These are phyloP conservation scores for Phylloporus scabripes DNA, from an alignment of 768 basidiomycete species.

Conservation along the genomic window DNA sequence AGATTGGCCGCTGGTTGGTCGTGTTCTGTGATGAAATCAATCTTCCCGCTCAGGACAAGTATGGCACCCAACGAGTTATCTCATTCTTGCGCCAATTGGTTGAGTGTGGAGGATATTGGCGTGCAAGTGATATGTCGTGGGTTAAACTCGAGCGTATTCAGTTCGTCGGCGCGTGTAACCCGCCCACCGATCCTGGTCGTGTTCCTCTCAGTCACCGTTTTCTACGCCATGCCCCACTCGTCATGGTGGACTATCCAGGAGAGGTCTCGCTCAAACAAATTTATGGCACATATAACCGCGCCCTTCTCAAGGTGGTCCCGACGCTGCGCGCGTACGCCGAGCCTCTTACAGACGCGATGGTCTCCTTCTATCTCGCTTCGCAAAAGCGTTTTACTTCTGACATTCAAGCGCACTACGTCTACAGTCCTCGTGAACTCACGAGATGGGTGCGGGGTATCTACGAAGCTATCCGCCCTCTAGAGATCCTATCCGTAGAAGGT, in stretches of 20 bases:
- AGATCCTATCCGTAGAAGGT: slow-evolving; percentile 90
- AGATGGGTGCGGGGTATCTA: slow-evolving; percentile 97
- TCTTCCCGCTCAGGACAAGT: slow-evolving; percentile 92
- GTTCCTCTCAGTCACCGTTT: slow-evolving; percentile 98
- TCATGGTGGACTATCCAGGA: slow-evolving; percentile 99
- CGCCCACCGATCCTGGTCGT: slow-evolving; percentile 97
- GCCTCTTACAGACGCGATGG: slow-evolving; percentile 97
- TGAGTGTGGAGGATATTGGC: slow-evolving; percentile 92
- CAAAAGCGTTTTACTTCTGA: slow-evolving; percentile 95
- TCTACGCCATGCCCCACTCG: slow-evolving; percentile 91
- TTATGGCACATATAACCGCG: slow-evolving; percentile 96
- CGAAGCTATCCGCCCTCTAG: slow-evolving; percentile 91
- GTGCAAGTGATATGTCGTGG: slow-evolving; percentile 92
- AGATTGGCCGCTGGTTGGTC: slow-evolving; percentile 97
- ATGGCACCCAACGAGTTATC: slow-evolving; percentile 97
- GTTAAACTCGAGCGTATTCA: slow-evolving; percentile 98
- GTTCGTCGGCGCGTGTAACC: slow-evolving; percentile 99
- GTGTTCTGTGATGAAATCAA: slow-evolving; percentile 99
- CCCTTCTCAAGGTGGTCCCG: slow-evolving; percentile 91
- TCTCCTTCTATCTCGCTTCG: slow-evolving; percentile 88
- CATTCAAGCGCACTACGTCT: slow-evolving; percentile 97
- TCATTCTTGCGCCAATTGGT: slow-evolving; percentile 97
- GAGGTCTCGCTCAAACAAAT: slow-evolving; percentile 96
- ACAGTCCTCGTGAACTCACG: slow-evolving; percentile 97
- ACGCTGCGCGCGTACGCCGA: slow-evolving; percentile 89